phyloP scores from a whole-genome alignment of 805 yeast genomes.

The Cyberlindnera mississippiensis region DNA sequence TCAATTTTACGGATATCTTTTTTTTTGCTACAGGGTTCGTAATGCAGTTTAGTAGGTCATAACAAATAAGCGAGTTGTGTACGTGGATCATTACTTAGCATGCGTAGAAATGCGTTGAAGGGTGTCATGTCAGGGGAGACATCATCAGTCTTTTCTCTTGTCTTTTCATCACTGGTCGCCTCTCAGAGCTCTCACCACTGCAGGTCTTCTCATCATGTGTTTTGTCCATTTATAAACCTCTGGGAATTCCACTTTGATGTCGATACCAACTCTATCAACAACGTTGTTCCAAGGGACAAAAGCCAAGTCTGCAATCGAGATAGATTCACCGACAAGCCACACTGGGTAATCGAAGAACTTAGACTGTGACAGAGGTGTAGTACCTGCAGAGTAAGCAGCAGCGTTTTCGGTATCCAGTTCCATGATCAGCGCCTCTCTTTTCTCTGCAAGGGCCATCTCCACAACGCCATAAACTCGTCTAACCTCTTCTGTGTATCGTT shows the following conservation, averaged over 20 bases:
- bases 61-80: too few species aligned
- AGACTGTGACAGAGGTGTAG: constrained; percentile 80
- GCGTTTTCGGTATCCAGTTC: constrained; percentile 86
- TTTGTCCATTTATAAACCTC: constrained; percentile 96
- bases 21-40: too few species aligned
- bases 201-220: constrained; percentile 92
- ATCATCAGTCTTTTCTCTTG: too few species aligned
- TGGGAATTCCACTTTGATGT: constrained; percentile 82
- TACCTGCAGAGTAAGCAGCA: constrained; percentile 81
- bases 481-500: constrained; percentile 87
- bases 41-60: too few species aligned
- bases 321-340: constrained; percentile 86
- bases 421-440: constrained; percentile 85
- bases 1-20: too few species aligned
- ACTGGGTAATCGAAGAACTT: constrained; percentile 90
- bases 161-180: constrained; percentile 43
- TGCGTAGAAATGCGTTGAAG: too few species aligned
- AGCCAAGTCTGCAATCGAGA: constrained; percentile 83
- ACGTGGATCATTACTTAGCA: too few species aligned
- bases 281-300: constrained; percentile 98
- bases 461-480: constrained; percentile 90
- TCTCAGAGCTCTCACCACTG: constrained; percentile 80
- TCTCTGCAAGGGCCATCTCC: constrained; percentile 92
- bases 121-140: too few species aligned
- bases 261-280: constrained; percentile 87